Conservation (phyloP, 2,329 filamentous ascomycete species). For the Trichoderma sp. region DNA sequence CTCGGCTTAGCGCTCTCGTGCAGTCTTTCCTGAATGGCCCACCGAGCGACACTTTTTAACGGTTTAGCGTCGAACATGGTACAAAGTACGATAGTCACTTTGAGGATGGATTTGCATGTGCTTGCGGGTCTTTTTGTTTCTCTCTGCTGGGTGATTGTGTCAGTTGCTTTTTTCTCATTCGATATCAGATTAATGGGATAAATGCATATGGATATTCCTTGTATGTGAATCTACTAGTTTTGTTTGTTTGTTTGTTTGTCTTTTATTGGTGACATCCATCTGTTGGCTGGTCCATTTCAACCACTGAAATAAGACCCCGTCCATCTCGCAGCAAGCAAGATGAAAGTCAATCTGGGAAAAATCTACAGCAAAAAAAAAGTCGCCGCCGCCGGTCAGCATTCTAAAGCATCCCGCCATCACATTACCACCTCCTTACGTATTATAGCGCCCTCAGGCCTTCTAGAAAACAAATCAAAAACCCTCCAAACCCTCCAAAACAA, state of each 20-base stretch:
- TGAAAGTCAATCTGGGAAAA: not conserved
- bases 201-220: not conserved
- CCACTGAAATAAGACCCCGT: not conserved
- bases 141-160: not conserved
- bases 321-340: not conserved
- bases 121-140: conserved; percentile 4
- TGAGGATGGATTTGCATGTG: not conserved
- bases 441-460: not conserved
- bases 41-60: not conserved
- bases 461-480: not conserved
- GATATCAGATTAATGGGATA: not conserved
- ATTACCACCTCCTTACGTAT: not conserved
- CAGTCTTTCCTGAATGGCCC: conserved; percentile 16
- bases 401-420: not conserved
- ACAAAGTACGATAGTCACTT: no score
- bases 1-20: not conserved
- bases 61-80: not conserved
- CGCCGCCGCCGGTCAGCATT: no score
- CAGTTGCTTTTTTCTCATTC: not conserved
- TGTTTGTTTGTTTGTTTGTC: no score
- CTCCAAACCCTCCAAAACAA: not conserved
- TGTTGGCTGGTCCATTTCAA: no score
- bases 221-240: not conserved
- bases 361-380: not conserved
- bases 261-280: no score